These are phyloP conservation scores for Meyerozyma athensensis DNA, from an alignment of 1,139 yeast genomes.

Conservation along the genomic window DNA sequence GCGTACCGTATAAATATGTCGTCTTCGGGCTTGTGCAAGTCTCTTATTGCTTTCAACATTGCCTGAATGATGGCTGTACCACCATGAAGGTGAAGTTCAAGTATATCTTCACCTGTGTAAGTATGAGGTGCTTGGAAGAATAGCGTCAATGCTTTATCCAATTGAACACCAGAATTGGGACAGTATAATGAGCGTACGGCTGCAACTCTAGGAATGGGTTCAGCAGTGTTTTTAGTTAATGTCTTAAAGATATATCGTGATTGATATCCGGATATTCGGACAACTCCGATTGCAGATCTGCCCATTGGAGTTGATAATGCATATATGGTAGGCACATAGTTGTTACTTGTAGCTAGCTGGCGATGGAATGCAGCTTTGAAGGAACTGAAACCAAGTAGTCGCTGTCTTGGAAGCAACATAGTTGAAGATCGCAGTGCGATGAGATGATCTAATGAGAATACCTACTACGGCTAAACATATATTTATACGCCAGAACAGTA, in stretches of 20 bases:
- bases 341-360: neutral
- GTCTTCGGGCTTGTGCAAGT: slow-evolving; percentile 38
- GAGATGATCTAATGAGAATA: too few species aligned
- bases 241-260: slow-evolving; percentile 39
- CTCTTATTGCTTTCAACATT: slow-evolving; percentile 59
- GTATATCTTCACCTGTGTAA: slow-evolving; percentile 87
- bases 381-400: too few species aligned
- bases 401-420: too few species aligned
- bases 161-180: slow-evolving; percentile 32
- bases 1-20: slow-evolving; percentile 66
- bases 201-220: slow-evolving; percentile 52
- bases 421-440: too few species aligned
- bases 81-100: slow-evolving; percentile 90
- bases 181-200: slow-evolving; percentile 50
- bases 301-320: slow-evolving; percentile 85
- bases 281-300: slow-evolving; percentile 81
- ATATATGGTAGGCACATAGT: slow-evolving; percentile 63
- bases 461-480: too few species aligned
- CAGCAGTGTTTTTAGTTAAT: slow-evolving; percentile 38
- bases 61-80: slow-evolving; percentile 80
- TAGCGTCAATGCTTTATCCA: slow-evolving; percentile 75
- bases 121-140: slow-evolving; percentile 74
- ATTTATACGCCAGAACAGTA: too few species aligned
- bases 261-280: slow-evolving; percentile 75
- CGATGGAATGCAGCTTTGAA: neutral